Percentiles rank a stretch among this genome's conserved stretches.
phyloP scores from a whole-genome alignment of 1,139 yeast genomes.

The Yamadazyma membranifaciens region DNA sequence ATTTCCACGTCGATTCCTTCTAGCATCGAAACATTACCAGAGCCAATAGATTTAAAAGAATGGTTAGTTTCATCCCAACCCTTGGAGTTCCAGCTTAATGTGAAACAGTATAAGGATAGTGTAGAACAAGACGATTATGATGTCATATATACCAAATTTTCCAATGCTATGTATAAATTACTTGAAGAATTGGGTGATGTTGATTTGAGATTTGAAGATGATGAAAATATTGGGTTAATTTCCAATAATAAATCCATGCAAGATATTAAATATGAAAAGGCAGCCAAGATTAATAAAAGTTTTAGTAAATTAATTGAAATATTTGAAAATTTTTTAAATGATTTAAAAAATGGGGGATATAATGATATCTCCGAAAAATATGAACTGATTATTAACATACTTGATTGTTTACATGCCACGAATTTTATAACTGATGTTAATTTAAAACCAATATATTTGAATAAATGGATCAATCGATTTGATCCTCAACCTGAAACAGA shows the following conservation, averaged over 20 bases:
- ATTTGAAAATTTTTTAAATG: slow-evolving; percentile 17
- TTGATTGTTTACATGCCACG: slow-evolving; percentile 58
- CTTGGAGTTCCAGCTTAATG: slow-evolving; percentile 33
- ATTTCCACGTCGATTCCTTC: slow-evolving; percentile 21
- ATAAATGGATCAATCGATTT: slow-evolving; percentile 65
- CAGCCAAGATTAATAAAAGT: slow-evolving; percentile 24
- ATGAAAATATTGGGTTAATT: slow-evolving; percentile 28
- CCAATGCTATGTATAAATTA: slow-evolving; percentile 33
- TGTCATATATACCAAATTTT: slow-evolving; percentile 24
- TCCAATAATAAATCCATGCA: slow-evolving; percentile 12
- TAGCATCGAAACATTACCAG: slow-evolving; percentile 11
- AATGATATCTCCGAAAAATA: slow-evolving; percentile 19
- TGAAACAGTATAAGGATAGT: slow-evolving; percentile 25
- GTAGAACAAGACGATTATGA: slow-evolving; percentile 20
- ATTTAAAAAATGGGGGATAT: slow-evolving; percentile 16
- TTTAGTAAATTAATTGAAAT: slow-evolving; percentile 26
- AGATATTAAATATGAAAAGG: not conserved
- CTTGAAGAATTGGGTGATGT: slow-evolving; percentile 27
- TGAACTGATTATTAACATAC: slow-evolving; percentile 37
- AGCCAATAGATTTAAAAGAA: slow-evolving; percentile 29
- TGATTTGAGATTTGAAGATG: slow-evolving; percentile 16
- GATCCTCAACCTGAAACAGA: slow-evolving; percentile 59
- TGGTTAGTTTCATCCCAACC: slow-evolving; percentile 32
- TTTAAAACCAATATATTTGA: slow-evolving; percentile 45
- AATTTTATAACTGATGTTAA: slow-evolving; percentile 44